phyloP scores from a whole-genome alignment of 73 alveolate species.

The Blepharisma japonicum region DNA sequence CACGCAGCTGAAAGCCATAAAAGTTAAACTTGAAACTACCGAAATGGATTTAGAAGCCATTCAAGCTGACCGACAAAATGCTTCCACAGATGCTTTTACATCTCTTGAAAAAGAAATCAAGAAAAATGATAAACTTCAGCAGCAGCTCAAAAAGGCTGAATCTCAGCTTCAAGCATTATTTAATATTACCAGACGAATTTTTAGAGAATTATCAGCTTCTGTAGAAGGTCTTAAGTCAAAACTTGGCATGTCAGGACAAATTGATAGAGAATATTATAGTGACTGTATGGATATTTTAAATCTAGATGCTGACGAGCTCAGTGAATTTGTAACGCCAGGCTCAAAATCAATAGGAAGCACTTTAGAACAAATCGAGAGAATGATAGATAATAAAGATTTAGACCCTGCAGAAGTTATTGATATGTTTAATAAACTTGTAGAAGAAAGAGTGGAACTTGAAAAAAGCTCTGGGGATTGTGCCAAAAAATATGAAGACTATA shows the following conservation, averaged over 20 bases:
- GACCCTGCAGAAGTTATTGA: conserved; percentile 17
- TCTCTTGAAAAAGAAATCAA: conserved; percentile 35
- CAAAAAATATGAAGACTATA: too few species aligned
- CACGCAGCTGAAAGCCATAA: conserved; percentile 40
- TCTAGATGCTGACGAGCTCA: conserved; percentile 50
- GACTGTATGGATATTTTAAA: conserved; percentile 54
- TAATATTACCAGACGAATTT: conserved; percentile 25
- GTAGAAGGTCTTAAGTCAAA: conserved; percentile 33
- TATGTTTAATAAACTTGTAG: neutral
- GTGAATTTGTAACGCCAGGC: conserved; percentile 49
- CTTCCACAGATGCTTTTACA: conserved; percentile 17
- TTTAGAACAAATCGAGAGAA: neutral
- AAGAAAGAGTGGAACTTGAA: conserved; percentile 28
- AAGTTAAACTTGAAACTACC: conserved; percentile 37
- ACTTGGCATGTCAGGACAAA: neutral
- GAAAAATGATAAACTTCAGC: conserved; percentile 36
- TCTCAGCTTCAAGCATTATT: conserved; percentile 8
- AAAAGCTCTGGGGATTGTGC: conserved; percentile 14
- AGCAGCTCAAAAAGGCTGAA: conserved; percentile 37
- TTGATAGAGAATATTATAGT: conserved; percentile 45
- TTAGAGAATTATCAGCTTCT: conserved; percentile 28
- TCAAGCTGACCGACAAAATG: conserved; percentile 27
- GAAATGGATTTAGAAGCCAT: conserved; percentile 41
- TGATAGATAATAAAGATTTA: neutral
- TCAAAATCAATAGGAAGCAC: neutral